These are phyloP conservation scores for Kluyveromyces marxianus DNA, from an alignment of 1,139 yeast species.

Conservation along the genomic window DNA sequence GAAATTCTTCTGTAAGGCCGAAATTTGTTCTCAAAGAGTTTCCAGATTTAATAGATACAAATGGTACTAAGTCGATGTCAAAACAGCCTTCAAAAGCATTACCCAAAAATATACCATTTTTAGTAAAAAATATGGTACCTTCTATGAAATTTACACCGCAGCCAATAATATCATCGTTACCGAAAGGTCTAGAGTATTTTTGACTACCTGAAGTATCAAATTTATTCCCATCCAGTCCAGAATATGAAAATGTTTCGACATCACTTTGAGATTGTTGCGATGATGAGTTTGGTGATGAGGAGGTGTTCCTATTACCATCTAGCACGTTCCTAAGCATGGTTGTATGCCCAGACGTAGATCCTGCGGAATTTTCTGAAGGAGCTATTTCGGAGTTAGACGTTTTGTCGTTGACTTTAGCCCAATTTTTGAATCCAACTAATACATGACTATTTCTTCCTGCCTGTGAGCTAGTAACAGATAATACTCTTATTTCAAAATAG, in stretches of 20 bases:
- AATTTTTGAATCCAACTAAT: conserved; percentile 36
- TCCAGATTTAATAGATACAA: conserved; percentile 44
- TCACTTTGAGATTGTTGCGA: conserved; percentile 3
- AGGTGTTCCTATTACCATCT: conserved; percentile 7
- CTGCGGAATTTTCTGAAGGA: conserved; percentile 11
- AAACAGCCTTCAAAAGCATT: conserved; percentile 43
- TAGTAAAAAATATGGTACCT: conserved; percentile 63
- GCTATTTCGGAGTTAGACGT: conserved; percentile 12
- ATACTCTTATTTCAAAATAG: conserved; percentile 48
- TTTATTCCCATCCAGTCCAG: conserved; percentile 50
- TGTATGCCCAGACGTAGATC: conserved; percentile 7
- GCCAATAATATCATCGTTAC: conserved; percentile 63
- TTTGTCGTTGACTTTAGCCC: conserved; percentile 8
- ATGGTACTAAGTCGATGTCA: conserved; percentile 37
- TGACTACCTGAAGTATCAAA: conserved; percentile 33
- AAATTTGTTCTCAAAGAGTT: conserved; percentile 58
- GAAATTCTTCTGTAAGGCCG: conserved; percentile 53
- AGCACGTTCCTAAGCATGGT: conserved; percentile 9
- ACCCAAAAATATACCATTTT: conserved; percentile 65
- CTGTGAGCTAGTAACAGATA: conserved; percentile 31
- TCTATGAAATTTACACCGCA: conserved; percentile 73
- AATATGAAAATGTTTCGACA: conserved; percentile 47
- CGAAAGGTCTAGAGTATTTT: conserved; percentile 41
- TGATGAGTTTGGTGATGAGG: conserved; percentile 3
- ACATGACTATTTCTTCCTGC: conserved; percentile 36